Conservation (phyloP, 805 yeast species). For the Sporopachydermia quercuum region DNA sequence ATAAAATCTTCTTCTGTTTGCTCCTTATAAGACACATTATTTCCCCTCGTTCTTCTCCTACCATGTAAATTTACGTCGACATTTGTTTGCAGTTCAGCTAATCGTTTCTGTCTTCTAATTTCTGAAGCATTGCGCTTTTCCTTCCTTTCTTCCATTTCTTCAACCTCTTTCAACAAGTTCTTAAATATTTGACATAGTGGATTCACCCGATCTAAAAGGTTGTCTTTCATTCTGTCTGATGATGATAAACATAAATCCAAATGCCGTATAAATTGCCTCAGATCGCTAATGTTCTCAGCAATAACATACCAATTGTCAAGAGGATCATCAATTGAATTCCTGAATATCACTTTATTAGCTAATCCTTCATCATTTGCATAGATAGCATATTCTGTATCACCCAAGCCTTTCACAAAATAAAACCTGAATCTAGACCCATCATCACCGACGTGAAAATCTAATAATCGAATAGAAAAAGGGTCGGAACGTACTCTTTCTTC, state of each 20-base stretch:
- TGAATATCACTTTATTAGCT: neutral
- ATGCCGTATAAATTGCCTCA: neutral
- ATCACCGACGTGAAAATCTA: neutral
- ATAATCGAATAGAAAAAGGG: neutral
- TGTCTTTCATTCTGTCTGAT: neutral
- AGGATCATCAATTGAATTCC: neutral
- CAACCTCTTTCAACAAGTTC: neutral
- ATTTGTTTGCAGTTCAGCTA: neutral
- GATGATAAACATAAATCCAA: too few relatives aligned
- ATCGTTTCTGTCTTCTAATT: neutral
- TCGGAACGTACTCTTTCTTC: slow-evolving; percentile 1
- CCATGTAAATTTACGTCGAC: neutral
- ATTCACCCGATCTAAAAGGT: neutral
- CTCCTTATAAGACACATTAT: neutral
- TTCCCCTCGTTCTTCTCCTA: neutral
- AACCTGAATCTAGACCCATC: neutral
- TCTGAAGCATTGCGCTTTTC: neutral
- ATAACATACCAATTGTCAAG: neutral
- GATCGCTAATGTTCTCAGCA: neutral
- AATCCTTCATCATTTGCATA: neutral
- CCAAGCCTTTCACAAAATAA: neutral
- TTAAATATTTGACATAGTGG: neutral
- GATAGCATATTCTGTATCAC: neutral
- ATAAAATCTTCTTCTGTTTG: neutral
- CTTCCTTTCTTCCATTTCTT: neutral